These are phyloP conservation scores for Excoecaria agallocha DNA, from an alignment of 345 rosid species.

Conservation along the genomic window DNA sequence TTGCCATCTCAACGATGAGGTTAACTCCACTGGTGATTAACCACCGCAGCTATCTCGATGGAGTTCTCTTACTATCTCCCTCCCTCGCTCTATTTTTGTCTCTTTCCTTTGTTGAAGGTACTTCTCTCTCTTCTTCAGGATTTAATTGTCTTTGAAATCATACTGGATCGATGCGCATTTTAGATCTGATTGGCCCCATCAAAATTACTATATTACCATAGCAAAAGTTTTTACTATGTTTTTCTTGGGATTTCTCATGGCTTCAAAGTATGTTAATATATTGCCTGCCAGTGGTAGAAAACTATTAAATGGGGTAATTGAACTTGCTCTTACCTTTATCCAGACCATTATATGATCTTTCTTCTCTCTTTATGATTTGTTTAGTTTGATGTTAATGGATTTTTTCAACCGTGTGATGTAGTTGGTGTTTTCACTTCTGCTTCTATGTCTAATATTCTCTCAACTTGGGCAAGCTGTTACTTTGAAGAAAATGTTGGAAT, in stretches of 20 bases:
- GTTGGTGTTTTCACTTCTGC: constrained; percentile 96
- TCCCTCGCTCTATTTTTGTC: no score
- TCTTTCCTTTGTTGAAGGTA: no score
- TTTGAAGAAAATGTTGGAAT: constrained; percentile 73
- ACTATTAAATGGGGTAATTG: constrained; percentile 82
- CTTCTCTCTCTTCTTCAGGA: no score
- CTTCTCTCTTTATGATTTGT: not conserved
- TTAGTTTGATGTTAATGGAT: not conserved
- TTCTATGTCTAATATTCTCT: constrained; percentile 93
- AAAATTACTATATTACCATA: constrained; percentile 87
- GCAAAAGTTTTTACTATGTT: constrained; percentile 95
- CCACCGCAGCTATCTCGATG: no score
- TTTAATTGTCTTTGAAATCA: no score
- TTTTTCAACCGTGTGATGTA: constrained; percentile 29
- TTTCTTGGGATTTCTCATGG: constrained; percentile 94
- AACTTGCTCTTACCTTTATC: not conserved
- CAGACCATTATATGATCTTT: not conserved
- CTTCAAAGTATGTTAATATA: constrained; percentile 88
- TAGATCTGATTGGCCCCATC: constrained; percentile 55
- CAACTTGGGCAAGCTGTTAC: constrained; percentile 97
- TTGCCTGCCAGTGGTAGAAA: constrained; percentile 89
- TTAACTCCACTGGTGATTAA: no score
- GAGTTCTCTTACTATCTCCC: no score
- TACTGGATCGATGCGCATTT: no score
- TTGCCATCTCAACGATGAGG: no score